phyloP scores from a whole-genome alignment of 1,284 basidiomycete species.

The Pascua guehoae region DNA sequence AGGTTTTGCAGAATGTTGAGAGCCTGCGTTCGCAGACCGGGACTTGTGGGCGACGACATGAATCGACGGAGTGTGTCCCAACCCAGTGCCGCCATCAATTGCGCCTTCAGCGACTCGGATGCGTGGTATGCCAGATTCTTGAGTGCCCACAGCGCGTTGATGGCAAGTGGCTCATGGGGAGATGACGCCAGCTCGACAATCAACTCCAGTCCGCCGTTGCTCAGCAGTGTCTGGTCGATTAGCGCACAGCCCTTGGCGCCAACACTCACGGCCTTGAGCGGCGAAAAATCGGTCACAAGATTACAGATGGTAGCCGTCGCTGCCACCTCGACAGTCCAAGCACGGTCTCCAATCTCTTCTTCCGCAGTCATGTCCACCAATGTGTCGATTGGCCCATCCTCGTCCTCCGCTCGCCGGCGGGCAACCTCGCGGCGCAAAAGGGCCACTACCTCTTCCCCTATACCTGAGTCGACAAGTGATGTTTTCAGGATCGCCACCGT shows the following conservation, averaged over 20 bases:
- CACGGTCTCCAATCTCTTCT: slow-evolving; percentile 54
- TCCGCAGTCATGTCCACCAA: slow-evolving; percentile 14
- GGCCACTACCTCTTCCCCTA: slow-evolving; percentile 66
- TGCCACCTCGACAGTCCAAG: slow-evolving; percentile 66
- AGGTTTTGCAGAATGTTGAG: slow-evolving; percentile 44
- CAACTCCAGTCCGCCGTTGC: slow-evolving; percentile 62
- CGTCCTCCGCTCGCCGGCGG: slow-evolving; percentile 3
- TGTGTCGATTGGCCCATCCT: slow-evolving; percentile 9
- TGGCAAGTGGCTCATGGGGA: slow-evolving; percentile 58
- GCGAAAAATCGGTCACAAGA: slow-evolving; percentile 79
- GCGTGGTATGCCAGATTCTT: slow-evolving; percentile 72
- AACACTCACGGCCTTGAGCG: slow-evolving; percentile 63
- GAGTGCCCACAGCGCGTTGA: slow-evolving; percentile 73
- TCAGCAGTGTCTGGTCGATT: slow-evolving; percentile 56
- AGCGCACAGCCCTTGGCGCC: not conserved
- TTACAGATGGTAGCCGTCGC: slow-evolving; percentile 77
- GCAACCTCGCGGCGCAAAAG: slow-evolving; percentile 52
- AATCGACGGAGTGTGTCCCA: slow-evolving; percentile 52
- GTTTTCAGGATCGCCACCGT: slow-evolving; percentile 74
- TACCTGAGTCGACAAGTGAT: slow-evolving; percentile 72
- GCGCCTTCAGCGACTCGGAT: slow-evolving; percentile 57
- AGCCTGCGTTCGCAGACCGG: slow-evolving; percentile 34
- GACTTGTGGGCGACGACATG: slow-evolving; percentile 22
- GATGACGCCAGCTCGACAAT: slow-evolving; percentile 59
- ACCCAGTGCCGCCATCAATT: slow-evolving; percentile 62